Conservation (phyloP, 176 grass and related monocot genomes). For the Ensete glaucum region DNA sequence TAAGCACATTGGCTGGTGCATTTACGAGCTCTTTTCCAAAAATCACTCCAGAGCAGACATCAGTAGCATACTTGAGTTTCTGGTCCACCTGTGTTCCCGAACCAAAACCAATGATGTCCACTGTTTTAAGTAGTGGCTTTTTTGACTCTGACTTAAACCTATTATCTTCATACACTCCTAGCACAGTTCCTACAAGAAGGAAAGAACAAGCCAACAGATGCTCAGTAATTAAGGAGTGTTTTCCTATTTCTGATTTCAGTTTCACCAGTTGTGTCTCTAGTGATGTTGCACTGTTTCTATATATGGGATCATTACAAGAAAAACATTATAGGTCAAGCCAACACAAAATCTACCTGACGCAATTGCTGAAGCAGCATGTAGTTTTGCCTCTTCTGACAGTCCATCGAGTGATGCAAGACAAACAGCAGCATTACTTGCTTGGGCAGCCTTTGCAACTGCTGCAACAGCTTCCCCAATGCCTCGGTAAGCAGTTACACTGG, state of each 20-base stretch:
- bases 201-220: neutral
- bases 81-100: constrained; percentile 47
- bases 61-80: constrained; percentile 72
- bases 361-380: constrained; percentile 53
- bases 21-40: constrained; percentile 96
- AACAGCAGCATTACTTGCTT: constrained; percentile 62
- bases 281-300: neutral
- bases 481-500: constrained; percentile 31
- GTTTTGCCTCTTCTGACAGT: constrained; percentile 44
- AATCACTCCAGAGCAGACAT: constrained; percentile 77
- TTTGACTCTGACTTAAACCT: constrained; percentile 91
- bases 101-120: constrained; percentile 79
- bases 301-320: constrained; percentile 6
- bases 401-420: constrained; percentile 47
- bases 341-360: constrained; percentile 43
- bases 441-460: constrained; percentile 58
- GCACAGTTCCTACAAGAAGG: constrained; percentile 48
- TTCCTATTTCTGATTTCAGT: neutral
- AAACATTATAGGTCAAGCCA: neutral
- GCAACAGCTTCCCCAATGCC: constrained; percentile 69
- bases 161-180: constrained; percentile 73
- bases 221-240: neutral
- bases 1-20: constrained; percentile 94
- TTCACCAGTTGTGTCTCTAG: neutral
- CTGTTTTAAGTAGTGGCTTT: constrained; percentile 66